Base-by-base conservation (phyloP, 2,329 filamentous ascomycete genomes). In the Monosporascus sp. region DNA sequence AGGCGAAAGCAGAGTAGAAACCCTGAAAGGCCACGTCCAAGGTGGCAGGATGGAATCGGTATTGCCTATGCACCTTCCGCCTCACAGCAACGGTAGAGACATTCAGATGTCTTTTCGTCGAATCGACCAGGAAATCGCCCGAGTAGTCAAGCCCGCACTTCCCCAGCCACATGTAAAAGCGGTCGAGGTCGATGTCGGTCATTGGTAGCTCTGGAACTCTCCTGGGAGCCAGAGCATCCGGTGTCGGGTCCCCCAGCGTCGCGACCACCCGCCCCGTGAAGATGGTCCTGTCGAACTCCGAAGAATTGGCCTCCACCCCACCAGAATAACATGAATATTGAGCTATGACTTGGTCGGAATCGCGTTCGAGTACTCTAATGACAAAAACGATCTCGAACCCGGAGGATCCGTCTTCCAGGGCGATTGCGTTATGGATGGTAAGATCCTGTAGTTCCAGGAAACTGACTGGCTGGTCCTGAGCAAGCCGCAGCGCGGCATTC, bases 111-210 rank as follows among this genome's bases (percentile, higher is more conserved):
- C 9, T 31, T 27, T 50, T 52, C 14, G 52, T 52, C 16, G 53
- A 52, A 9, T 43, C 35, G 7, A 50, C 8, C 24, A 47, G 9
- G 37, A 55, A 52, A 14, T 20, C 22, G 1, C 26, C 19, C 2
- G 50, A 52, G 37, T 55, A 55, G 3, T 50, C 5, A 2, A 55
- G 46, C 35, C 52, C 52, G 22, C 38, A 46, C 22, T 49, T 54
- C 9, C 24, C 26, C 48, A 58, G 48, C 46, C 52, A 54, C 8
- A 16, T 6, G 26, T 58, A 58, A 27, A 58, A 58, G 20, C 52
- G 50, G 7, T 57, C 55, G 3, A 26, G 37, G 16, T 37, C 20
- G 16, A 57, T 48, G 14, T 55, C 46, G 7, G 43, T 54, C 38
- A 55, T 50, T 14, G 44, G 31, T n/a, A 56, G 48, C 22, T 3